Conservation (phyloP, 805 yeast species). For the Nakazawaea ambrosiae region DNA sequence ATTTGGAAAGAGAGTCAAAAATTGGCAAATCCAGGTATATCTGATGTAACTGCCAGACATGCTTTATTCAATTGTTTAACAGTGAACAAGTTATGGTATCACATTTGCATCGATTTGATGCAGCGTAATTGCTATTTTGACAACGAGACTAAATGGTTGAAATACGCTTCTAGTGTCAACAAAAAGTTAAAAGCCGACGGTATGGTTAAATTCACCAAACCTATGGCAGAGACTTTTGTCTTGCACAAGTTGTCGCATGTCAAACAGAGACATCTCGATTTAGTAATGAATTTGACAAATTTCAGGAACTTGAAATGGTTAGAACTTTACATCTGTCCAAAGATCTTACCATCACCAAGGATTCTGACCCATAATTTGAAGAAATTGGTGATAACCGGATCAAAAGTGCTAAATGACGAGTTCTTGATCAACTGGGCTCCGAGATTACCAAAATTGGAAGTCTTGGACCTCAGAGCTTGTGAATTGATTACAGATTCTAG, state of each 20-base stretch:
- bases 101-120: conserved; percentile 46
- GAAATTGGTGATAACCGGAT: conserved; percentile 65
- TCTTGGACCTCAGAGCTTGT: conserved; percentile 79
- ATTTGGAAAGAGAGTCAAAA: conserved; percentile 28
- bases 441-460: conserved; percentile 50
- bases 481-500: conserved; percentile 73
- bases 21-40: conserved; percentile 7
- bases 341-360: conserved; percentile 44
- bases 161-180: conserved; percentile 23
- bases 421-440: conserved; percentile 45
- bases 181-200: background rate
- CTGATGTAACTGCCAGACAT: conserved; percentile 12
- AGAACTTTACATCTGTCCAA: conserved; percentile 81
- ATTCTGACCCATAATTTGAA: conserved; percentile 36
- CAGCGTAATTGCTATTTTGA: conserved; percentile 50
- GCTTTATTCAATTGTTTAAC: conserved; percentile 54
- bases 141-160: conserved; percentile 36
- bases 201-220: background rate
- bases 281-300: conserved; percentile 30
- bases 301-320: conserved; percentile 55
- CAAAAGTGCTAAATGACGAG: conserved; percentile 52
- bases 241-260: conserved; percentile 58
- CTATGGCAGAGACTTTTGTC: conserved; percentile 37
- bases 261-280: conserved; percentile 46
- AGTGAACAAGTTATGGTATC: conserved; percentile 65